Evolutionary conservation across 441 rosid species (phyloP), one percentile per base, ranked within the genome.

Genomic region (Pelargonium citronellum): DNA sequence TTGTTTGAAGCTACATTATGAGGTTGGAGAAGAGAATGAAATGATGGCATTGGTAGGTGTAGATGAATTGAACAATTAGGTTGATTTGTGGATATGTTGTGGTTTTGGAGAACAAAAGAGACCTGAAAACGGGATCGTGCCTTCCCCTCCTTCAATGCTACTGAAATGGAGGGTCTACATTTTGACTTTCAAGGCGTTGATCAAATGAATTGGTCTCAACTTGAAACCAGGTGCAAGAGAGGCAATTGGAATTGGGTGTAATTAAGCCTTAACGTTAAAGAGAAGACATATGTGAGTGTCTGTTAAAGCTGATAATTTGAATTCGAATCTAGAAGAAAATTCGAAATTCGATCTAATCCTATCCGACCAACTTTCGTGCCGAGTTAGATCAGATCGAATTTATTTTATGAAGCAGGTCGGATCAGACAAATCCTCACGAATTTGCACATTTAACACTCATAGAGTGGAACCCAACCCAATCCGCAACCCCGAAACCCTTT

Each of bases 311-410:
- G 30, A 27, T 4, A 27, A 0, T 27, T 1, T 27, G 3, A 4
- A 27, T 27, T 1, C 3, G n/a, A n/a, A n/a, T n/a, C n/a, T n/a
- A n/a, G 30, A 27, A 27, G 3, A 27, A 0, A 27, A 27, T 27
- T 4, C 3, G 2, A 27, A 27, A 27, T 27, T 27, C 30, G 30
- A 27, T 63, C 86, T n/a, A n/a, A n/a, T n/a, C n/a, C n/a, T n/a
- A n/a, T n/a, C n/a, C 95, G 89, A 78, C 68, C 67, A 9, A 75
- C 81, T 79, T 78, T 72, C 22, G n/a, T n/a, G n/a, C n/a, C n/a
- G n/a, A n/a, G n/a, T n/a, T n/a, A n/a, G n/a, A n/a, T n/a, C n/a
- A n/a, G n/a, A n/a, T n/a, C n/a, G n/a, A n/a, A n/a, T n/a, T n/a
- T n/a, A n/a, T n/a, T n/a, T n/a, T n/a, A n/a, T n/a, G n/a, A n/a